phyloP scores from a whole-genome alignment of 2,329 filamentous ascomycete species.

The Iodosphaeria phyllophila region DNA sequence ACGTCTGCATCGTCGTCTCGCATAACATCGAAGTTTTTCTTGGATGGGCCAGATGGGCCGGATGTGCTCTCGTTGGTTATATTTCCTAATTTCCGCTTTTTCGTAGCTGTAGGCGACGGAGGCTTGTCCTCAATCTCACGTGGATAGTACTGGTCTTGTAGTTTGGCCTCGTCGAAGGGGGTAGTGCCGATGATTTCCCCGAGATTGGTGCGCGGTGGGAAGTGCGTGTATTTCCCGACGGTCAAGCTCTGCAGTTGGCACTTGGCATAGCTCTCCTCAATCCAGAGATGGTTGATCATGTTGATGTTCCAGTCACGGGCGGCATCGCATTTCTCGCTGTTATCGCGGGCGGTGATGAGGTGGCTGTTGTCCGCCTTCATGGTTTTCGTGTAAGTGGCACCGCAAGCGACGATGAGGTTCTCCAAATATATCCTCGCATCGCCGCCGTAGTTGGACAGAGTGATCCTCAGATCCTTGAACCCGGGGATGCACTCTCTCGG shows the following conservation, averaged over 20 bases:
- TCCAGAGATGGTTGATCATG: conserved; percentile 88
- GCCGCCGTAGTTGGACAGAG: conserved; percentile 89
- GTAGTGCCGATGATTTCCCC: conserved; percentile 88
- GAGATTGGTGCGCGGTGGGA: conserved; percentile 76
- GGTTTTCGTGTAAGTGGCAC: conserved; percentile 82
- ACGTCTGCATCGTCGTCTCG: conserved; percentile 21
- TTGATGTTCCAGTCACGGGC: conserved; percentile 83
- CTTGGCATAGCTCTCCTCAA: conserved; percentile 91
- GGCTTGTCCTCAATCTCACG: conserved; percentile 36
- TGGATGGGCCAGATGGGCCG: conserved; percentile 21
- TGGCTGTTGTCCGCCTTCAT: conserved; percentile 94
- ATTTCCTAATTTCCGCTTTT: conserved; percentile 30
- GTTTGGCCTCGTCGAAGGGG: conserved; percentile 44
- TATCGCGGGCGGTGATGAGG: conserved; percentile 74
- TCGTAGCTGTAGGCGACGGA: conserved; percentile 22
- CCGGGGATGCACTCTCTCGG: conserved; percentile 61
- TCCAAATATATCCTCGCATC: conserved; percentile 87
- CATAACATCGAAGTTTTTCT: conserved; percentile 24
- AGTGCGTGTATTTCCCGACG: conserved; percentile 63
- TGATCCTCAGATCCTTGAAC: conserved; percentile 61
- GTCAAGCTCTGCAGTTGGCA: conserved; percentile 60
- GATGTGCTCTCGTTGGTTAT: conserved; percentile 32
- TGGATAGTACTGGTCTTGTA: conserved; percentile 50
- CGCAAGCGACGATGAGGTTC: conserved; percentile 69
- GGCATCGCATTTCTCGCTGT: conserved; percentile 84